phyloP scores from a whole-genome alignment of 179 eudicot genomes.

The Amaranthus tricolor region DNA sequence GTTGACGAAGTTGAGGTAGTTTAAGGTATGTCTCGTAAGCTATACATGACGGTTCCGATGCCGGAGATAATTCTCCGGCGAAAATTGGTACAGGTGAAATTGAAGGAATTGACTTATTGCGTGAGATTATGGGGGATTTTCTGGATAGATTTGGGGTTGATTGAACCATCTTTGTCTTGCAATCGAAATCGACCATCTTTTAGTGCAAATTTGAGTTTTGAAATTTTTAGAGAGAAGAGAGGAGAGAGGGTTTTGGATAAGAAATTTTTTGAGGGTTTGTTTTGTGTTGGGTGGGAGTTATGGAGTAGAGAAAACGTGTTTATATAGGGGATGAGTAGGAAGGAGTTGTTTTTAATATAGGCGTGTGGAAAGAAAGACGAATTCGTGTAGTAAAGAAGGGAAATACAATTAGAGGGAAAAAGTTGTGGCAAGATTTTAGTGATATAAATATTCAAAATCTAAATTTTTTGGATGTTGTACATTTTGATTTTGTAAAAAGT shows the following conservation, averaged over 20 bases:
- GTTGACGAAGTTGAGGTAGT: conserved; percentile 54
- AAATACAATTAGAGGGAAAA: conserved; percentile 1
- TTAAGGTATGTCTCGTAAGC: conserved; percentile 67
- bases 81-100: conserved; percentile 15
- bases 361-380: conserved; percentile 43
- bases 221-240: no score
- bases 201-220: no score
- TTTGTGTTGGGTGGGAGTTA: no score
- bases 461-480: no score
- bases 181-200: conserved; percentile 64
- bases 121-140: conserved; percentile 38
- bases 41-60: conserved; percentile 49
- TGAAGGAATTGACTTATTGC: conserved; percentile 31
- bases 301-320: background rate
- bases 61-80: conserved; percentile 38
- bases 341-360: background rate
- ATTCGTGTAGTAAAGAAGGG: background rate
- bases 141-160: conserved; percentile 39
- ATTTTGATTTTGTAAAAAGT: background rate
- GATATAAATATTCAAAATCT: no score
- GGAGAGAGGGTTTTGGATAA: no score
- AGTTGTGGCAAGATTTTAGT: no score
- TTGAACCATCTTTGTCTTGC: conserved; percentile 50
- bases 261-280: no score
- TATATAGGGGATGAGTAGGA: conserved; percentile 13